Evolutionary conservation across 441 rosid species (phyloP).

Genomic region (Capsella rubella): DNA sequence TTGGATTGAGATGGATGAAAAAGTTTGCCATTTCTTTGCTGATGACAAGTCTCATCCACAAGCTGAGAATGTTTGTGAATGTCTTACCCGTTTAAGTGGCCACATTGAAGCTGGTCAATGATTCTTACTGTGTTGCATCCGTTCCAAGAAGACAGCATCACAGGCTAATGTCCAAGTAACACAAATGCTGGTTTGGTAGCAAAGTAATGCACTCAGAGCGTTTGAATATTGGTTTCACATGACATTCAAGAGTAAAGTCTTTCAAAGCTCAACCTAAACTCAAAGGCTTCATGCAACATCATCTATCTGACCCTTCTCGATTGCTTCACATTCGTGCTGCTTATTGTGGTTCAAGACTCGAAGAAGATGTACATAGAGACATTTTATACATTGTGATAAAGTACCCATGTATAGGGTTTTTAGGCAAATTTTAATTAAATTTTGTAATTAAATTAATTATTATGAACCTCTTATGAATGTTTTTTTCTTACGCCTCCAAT

Average conservation of each 20-base stretch:
- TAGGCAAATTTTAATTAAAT: no score
- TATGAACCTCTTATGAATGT: no score
- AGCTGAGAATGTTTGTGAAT: constrained; percentile 30
- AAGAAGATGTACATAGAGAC: no score
- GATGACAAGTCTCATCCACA: constrained; percentile 36
- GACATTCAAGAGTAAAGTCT: neutral
- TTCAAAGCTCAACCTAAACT: constrained; percentile 24
- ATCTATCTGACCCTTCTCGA: constrained; percentile 12
- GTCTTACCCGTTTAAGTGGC: constrained; percentile 29
- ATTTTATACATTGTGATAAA: no score
- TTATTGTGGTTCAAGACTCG: neutral
- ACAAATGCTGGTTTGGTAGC: neutral
- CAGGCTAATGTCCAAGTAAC: constrained; percentile 15
- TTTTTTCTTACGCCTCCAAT: no score
- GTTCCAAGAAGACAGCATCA: constrained; percentile 9
- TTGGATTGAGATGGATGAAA: constrained; percentile 52
- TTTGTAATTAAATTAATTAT: no score
- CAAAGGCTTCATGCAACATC: constrained; percentile 28
- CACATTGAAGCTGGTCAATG: constrained; percentile 35
- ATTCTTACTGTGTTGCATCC: constrained; percentile 18
- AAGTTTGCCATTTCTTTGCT: constrained; percentile 29
- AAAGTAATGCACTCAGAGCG: neutral
- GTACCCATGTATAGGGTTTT: no score
- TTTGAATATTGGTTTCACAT: constrained; percentile 7
- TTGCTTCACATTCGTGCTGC: neutral